A percentile compares a stretch with the other conserved stretches of the same genome.
phyloP scores from a whole-genome alignment of 768 basidiomycete genomes.

The Russula griseocarnosa region DNA sequence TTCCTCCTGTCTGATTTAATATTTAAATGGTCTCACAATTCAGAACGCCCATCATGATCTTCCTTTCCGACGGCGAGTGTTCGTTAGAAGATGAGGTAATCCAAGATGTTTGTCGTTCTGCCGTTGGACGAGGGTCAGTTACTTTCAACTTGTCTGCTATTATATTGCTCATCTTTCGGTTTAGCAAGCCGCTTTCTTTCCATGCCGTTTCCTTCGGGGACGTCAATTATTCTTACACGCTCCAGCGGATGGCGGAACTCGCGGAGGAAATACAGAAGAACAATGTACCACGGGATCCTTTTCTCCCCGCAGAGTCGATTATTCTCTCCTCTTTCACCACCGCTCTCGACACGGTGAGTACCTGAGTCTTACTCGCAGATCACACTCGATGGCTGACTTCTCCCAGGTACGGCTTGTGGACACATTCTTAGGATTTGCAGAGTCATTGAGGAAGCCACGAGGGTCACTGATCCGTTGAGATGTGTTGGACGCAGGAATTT shows the following conservation, averaged over 20 bases:
- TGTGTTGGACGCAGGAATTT: too few relatives aligned
- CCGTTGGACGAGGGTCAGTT: constrained; percentile 44
- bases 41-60: constrained; percentile 51
- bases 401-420: constrained; percentile 47
- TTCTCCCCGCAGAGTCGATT: constrained; percentile 31
- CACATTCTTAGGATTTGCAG: constrained; percentile 55
- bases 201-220: constrained; percentile 57
- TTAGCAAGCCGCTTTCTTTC: constrained; percentile 53
- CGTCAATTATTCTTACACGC: constrained; percentile 26
- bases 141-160: not conserved
- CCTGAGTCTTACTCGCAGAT: not conserved
- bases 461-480: not conserved
- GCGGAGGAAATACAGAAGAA: constrained; percentile 49
- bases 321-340: constrained; percentile 47
- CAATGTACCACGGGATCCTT: constrained; percentile 41
- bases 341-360: constrained; percentile 50
- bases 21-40: constrained; percentile 2
- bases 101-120: constrained; percentile 41
- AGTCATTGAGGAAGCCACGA: constrained; percentile 41
- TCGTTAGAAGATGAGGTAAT: constrained; percentile 37
- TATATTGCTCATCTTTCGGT: not conserved
- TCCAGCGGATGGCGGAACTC: constrained; percentile 52
- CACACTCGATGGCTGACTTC: too few relatives aligned
- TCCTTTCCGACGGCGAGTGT: constrained; percentile 56
- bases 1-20: not conserved